phyloP scores from a whole-genome alignment of 305 asterid species.

The Solanum chacoense region DNA sequence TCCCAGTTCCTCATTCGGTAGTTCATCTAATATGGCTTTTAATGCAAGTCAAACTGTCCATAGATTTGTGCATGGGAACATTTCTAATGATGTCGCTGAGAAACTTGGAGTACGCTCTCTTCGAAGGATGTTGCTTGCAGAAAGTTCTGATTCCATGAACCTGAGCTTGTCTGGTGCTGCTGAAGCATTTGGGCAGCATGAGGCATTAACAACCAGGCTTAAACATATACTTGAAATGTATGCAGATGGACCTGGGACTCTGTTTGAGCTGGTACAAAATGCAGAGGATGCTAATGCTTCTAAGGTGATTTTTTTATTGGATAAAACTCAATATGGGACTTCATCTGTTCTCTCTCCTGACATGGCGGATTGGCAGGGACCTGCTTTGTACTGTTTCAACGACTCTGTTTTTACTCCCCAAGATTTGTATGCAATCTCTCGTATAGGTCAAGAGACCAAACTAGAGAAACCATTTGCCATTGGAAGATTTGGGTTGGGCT shows the following conservation, averaged over 20 bases:
- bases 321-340: conserved; percentile 86
- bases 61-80: conserved; percentile 81
- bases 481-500: conserved; percentile 98
- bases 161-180: conserved; percentile 96
- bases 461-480: conserved; percentile 96
- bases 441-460: conserved; percentile 97
- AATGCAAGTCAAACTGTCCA: conserved; percentile 56
- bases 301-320: conserved; percentile 73
- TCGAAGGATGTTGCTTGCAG: conserved; percentile 86
- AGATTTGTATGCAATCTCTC: conserved; percentile 93
- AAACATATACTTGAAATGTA: conserved; percentile 98
- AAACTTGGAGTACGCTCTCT: conserved; percentile 95
- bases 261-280: conserved; percentile 92
- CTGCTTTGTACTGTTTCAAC: conserved; percentile 93
- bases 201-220: conserved; percentile 91
- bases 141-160: conserved; percentile 97
- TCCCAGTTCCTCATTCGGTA: conserved; percentile 47
- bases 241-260: conserved; percentile 94
- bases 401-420: conserved; percentile 93
- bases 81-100: conserved; percentile 96
- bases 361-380: conserved; percentile 99
- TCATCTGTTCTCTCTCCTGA: conserved; percentile 96
- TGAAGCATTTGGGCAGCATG: conserved; percentile 99
- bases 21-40: conserved; percentile 30
- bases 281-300: conserved; percentile 99